A percentile compares a stretch with the other conserved stretches of the same genome.
Conservation (phyloP, 257 asterid genomes). For the Solanum sejunctum region DNA sequence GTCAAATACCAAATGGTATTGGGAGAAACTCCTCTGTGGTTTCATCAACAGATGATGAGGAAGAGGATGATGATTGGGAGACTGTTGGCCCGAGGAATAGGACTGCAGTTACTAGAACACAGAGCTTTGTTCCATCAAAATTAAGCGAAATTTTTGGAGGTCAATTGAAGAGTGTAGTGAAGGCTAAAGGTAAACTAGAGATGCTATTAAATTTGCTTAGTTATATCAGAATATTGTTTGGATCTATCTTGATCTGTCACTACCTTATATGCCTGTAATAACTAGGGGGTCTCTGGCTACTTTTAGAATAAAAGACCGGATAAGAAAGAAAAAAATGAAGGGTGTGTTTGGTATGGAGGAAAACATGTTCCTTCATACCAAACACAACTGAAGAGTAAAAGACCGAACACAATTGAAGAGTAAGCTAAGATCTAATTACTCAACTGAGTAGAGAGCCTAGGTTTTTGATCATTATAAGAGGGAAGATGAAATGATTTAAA, state of each 20-base stretch:
- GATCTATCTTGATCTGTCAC: neutral
- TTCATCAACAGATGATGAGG: constrained; percentile 47
- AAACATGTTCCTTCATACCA: neutral
- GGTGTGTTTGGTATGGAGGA: neutral
- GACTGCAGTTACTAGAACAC: constrained; percentile 69
- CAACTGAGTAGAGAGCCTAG: neutral
- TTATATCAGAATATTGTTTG: neutral
- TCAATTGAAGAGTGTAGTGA: constrained; percentile 64
- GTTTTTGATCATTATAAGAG: neutral
- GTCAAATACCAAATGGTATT: constrained; percentile 37
- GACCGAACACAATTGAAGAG: neutral
- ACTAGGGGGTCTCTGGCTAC: neutral
- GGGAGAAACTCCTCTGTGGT: constrained; percentile 45
- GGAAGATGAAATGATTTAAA: neutral
- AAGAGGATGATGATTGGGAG: constrained; percentile 56
- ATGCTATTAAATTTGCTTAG: neutral
- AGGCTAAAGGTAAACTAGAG: constrained; percentile 56
- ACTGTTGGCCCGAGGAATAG: constrained; percentile 60
- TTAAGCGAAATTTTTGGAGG: constrained; percentile 78
- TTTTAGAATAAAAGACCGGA: neutral
- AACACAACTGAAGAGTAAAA: neutral
- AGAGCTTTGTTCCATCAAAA: constrained; percentile 64
- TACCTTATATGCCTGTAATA: neutral
- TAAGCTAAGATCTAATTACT: neutral
- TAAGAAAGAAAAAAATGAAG: neutral